phyloP scores from a whole-genome alignment of 441 rosid species.

The Erodium texanum region DNA sequence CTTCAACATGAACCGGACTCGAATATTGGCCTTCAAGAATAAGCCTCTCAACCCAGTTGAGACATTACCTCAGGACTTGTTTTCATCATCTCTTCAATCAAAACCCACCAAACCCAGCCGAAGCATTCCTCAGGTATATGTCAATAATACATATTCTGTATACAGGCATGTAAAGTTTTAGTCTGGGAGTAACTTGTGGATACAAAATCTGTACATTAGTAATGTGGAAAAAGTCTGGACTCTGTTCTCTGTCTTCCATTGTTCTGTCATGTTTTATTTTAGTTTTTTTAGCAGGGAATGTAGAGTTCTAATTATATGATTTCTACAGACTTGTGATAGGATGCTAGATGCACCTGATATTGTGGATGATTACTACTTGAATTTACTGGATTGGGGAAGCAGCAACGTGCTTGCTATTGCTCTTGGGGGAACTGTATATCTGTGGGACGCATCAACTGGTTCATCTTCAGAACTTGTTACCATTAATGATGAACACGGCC shows the following conservation, averaged over 20 bases:
- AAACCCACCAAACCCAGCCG: constrained; percentile 40
- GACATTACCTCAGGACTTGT: constrained; percentile 22
- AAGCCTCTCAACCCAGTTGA: constrained; percentile 45
- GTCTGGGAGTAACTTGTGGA: background rate
- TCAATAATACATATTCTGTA: background rate
- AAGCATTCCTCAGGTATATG: constrained; percentile 49
- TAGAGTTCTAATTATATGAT: background rate
- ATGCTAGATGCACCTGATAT: constrained; percentile 67
- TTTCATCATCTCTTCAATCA: constrained; percentile 28
- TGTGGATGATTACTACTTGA: constrained; percentile 59
- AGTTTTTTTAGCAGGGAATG: background rate
- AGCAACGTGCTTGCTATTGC: constrained; percentile 63
- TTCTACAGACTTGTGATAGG: constrained; percentile 45
- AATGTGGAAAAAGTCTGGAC: too few relatives aligned
- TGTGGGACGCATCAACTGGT: constrained; percentile 59
- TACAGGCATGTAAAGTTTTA: too few relatives aligned
- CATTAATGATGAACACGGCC: constrained; percentile 50
- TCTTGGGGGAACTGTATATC: constrained; percentile 47
- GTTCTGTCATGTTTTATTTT: background rate
- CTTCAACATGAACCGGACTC: constrained; percentile 48
- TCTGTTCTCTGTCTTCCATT: background rate
- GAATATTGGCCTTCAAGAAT: constrained; percentile 63
- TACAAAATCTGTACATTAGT: too few relatives aligned
- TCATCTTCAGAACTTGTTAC: constrained; percentile 61
- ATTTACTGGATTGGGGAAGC: constrained; percentile 70